These are phyloP conservation scores for Coprinellus micaceus DNA, from an alignment of 768 basidiomycete species.

Conservation along the genomic window DNA sequence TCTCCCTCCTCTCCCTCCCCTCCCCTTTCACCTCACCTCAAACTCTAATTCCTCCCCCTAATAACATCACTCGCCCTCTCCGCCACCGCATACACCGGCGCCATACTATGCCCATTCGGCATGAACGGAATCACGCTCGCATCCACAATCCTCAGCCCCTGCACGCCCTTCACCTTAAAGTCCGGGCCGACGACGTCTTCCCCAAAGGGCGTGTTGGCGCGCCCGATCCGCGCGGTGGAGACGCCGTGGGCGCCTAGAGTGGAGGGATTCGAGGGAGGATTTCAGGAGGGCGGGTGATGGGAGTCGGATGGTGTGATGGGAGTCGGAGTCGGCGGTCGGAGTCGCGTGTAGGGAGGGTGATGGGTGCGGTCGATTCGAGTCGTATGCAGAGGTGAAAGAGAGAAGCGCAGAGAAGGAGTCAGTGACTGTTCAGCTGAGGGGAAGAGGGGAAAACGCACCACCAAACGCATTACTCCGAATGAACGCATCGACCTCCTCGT, in stretches of 20 bases:
- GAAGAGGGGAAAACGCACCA: not conserved
- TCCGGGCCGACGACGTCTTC: not conserved
- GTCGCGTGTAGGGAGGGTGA: too few species aligned
- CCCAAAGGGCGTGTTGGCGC: not conserved
- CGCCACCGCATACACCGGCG: not conserved
- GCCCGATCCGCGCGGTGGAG: not conserved
- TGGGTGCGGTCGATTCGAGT: too few species aligned
- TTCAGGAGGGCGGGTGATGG: too few species aligned
- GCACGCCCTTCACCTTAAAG: not conserved
- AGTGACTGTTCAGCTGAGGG: not conserved
- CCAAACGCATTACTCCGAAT: not conserved
- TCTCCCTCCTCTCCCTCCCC: not conserved
- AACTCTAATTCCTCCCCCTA: not conserved
- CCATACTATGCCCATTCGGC: not conserved
- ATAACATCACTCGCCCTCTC: slow-evolving; percentile 10
- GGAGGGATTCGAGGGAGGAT: too few species aligned
- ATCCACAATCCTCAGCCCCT: not conserved
- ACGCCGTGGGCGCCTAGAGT: not conserved
- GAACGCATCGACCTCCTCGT: not conserved
- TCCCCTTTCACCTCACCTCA: not conserved
- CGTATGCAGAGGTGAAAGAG: too few species aligned
- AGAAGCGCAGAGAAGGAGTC: too few species aligned
- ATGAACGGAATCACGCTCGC: slow-evolving; percentile 1
- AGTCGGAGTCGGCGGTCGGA: not conserved
- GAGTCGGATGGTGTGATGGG: too few species aligned